phyloP scores from a whole-genome alignment of 2,329 filamentous ascomycete genomes.

The Ilyonectria sp. region DNA sequence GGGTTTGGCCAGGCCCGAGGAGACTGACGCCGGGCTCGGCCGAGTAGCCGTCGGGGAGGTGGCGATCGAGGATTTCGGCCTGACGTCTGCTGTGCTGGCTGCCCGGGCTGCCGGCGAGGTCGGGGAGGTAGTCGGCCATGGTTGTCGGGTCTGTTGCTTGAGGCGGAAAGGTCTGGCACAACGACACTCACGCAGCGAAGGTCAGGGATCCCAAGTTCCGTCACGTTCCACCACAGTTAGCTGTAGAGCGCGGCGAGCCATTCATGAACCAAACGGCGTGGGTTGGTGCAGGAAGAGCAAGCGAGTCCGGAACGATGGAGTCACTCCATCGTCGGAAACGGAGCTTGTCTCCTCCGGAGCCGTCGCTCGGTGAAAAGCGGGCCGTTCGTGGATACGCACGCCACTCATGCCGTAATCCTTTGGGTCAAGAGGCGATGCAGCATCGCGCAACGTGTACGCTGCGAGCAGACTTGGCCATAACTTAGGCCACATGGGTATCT shows the following conservation, averaged over 20 bases:
- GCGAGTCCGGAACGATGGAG: not conserved
- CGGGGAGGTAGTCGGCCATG: slow-evolving; percentile 49
- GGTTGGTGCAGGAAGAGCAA: slow-evolving; percentile 5
- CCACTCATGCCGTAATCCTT: too few species aligned
- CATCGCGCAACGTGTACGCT: too few species aligned
- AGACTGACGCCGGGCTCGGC: slow-evolving; percentile 57
- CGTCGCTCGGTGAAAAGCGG: slow-evolving; percentile 6
- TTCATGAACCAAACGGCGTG: not conserved
- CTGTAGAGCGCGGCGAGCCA: not conserved
- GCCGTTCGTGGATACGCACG: not conserved
- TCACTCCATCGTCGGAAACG: slow-evolving; percentile 9
- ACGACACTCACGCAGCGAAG: not conserved
- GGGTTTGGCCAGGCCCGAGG: slow-evolving; percentile 33
- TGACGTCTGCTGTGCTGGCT: slow-evolving; percentile 50
- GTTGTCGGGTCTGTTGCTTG: not conserved
- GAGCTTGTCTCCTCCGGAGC: slow-evolving; percentile 10
- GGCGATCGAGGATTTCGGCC: slow-evolving; percentile 56
- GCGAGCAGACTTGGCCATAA: too few species aligned
- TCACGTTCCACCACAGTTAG: slow-evolving; percentile 10
- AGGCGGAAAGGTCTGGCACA: not conserved
- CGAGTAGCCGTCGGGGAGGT: slow-evolving; percentile 58
- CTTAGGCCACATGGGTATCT: too few species aligned
- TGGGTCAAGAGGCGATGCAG: too few species aligned
- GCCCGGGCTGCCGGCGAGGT: slow-evolving; percentile 45
- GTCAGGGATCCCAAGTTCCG: not conserved